These are phyloP conservation scores for Boletus rubescentipes DNA, from an alignment of 768 basidiomycete species.

Conservation along the genomic window DNA sequence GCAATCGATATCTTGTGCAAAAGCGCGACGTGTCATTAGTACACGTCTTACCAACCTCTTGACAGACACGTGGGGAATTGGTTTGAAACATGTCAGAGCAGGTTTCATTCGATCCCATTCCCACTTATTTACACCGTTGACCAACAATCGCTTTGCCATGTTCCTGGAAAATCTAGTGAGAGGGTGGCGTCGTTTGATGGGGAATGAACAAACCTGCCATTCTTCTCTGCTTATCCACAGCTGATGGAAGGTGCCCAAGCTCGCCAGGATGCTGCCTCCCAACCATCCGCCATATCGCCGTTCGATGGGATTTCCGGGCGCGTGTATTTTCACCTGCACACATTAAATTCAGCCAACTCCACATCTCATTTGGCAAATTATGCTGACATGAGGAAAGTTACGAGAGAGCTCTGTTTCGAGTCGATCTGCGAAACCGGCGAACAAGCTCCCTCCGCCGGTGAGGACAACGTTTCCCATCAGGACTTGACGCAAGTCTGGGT, in stretches of 20 bases:
- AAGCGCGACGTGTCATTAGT: background rate
- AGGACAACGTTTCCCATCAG: constrained; percentile 93
- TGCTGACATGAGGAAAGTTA: constrained; percentile 75
- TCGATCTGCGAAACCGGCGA: constrained; percentile 84
- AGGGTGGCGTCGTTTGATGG: background rate
- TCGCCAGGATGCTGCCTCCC: constrained; percentile 92
- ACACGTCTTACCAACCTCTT: background rate
- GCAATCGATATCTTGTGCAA: background rate
- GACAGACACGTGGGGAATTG: background rate
- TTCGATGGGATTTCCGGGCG: constrained; percentile 88
- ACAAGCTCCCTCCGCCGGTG: constrained; percentile 89
- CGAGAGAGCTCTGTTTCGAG: constrained; percentile 72
- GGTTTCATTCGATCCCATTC: constrained; percentile 1
- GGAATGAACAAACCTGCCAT: constrained; percentile 65
- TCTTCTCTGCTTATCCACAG: constrained; percentile 94
- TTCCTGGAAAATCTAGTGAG: constrained; percentile 46
- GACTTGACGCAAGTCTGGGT: constrained; percentile 87
- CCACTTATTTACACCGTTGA: constrained; percentile 74
- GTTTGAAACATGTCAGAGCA: background rate
- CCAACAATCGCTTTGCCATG: constrained; percentile 81
- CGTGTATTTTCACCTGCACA: constrained; percentile 82
- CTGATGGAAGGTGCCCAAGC: constrained; percentile 96
- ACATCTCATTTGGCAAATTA: background rate
- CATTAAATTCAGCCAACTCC: constrained; percentile 10
- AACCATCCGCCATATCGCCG: constrained; percentile 93